Evolutionary conservation across 257 asterid species (phyloP).

Genomic region (Nicotiana paniculata): DNA sequence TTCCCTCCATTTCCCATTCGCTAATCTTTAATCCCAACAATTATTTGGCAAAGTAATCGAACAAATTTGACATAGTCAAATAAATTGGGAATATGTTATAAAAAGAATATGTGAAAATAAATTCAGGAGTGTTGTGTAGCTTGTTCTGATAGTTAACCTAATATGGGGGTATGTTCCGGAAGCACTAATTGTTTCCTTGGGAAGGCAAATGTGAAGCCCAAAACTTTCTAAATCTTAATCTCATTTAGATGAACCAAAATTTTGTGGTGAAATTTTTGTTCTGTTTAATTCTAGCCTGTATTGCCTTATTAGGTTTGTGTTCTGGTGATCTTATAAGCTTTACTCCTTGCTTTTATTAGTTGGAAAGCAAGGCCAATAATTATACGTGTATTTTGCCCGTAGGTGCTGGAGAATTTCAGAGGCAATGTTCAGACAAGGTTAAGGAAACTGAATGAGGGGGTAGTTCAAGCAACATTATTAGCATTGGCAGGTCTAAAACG

Average conservation of each 20-base stretch:
- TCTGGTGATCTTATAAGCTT: neutral
- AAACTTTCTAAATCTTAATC: neutral
- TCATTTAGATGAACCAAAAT: neutral
- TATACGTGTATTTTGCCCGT: constrained; percentile 36
- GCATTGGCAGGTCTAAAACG: constrained; percentile 96
- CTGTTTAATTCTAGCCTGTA: neutral
- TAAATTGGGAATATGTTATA: neutral
- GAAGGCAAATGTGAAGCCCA: neutral
- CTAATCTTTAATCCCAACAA: no score
- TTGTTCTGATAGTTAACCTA: neutral
- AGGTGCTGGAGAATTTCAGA: constrained; percentile 90
- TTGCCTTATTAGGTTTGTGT: neutral
- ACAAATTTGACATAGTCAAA: neutral
- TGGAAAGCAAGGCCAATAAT: constrained; percentile 16
- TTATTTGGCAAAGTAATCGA: neutral
- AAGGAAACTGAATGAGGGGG: constrained; percentile 80
- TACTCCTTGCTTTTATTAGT: neutral
- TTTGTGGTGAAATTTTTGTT: neutral
- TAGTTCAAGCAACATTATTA: constrained; percentile 83
- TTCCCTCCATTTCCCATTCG: no score
- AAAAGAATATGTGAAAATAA: neutral
- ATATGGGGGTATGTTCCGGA: neutral
- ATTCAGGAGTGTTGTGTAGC: neutral
- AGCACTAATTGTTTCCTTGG: neutral
- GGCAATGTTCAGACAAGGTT: constrained; percentile 96